Evolutionary conservation across 345 rosid species (phyloP), one percentile per base, ranked within the genome.

Genomic region (Linum lewisii): DNA sequence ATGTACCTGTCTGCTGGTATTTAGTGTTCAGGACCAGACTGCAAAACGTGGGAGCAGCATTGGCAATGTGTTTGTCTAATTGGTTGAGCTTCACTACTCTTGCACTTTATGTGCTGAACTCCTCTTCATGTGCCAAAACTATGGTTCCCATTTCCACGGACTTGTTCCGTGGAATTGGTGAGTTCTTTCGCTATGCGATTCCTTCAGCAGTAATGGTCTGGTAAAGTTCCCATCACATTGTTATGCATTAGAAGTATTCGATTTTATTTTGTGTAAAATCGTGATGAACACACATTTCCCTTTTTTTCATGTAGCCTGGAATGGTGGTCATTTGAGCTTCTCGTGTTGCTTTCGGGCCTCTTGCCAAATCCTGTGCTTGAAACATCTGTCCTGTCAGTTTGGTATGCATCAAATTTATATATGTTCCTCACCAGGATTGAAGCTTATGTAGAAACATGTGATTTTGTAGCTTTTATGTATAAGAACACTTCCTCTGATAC

Each of bases 241-340:
- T 19, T 21, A 15, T 8, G 1, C 21, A 10, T 55, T 24, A 2
- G 3, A 24, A 21, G 19, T 51, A 18, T 23, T 24, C 9, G 24
- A 7, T 37, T 18, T 47, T 25, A 6, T 5, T 63, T 1, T 34
- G 18, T 24, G 26, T 15, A 34, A 53, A 32, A 15, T 13, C 44
- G 24, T 22, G 14, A 6, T 57, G n/a, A n/a, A 29, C 36, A 51
- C 25, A 23, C 24, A 32, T 65, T 21, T 7, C 24, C 49, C 61
- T 65, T 3, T 18, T 20, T 13, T 24, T 58, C 16, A 24, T 67
- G 76, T 77, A 93, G 97, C 81, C 86, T 89, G 2, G 94, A 93
- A 68, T 89, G 97, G 97, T 93, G 97, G 97, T 93, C 99, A 38
- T 93, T 82, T 68, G 97, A 92, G 67, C 67, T 88, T 50, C 79